These are phyloP conservation scores for Cucurbita moschata DNA, from an alignment of 306 rosid genomes.

Conservation along the genomic window DNA sequence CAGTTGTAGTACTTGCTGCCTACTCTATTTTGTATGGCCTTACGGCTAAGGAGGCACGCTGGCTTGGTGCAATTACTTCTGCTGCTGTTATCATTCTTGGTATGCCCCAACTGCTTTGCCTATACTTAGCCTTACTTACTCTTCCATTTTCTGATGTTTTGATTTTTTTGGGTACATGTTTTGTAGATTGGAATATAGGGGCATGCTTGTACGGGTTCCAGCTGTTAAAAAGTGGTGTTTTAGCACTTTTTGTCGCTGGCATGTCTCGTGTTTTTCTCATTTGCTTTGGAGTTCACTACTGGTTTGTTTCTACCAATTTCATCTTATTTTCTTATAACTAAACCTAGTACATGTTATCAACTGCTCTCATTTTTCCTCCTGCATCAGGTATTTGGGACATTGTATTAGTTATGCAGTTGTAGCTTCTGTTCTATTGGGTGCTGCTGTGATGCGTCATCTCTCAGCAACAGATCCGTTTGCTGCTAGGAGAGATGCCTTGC, in stretches of 20 bases:
- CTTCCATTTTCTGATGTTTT: neutral
- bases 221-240: constrained; percentile 81
- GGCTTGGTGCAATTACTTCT: constrained; percentile 96
- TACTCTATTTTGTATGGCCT: constrained; percentile 87
- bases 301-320: constrained; percentile 38
- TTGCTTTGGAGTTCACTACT: constrained; percentile 94
- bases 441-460: constrained; percentile 92
- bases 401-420: constrained; percentile 97
- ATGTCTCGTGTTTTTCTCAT: constrained; percentile 91
- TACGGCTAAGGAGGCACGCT: constrained; percentile 64
- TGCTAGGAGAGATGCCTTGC: constrained; percentile 98
- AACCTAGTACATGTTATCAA: constrained; percentile 7
- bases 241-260: constrained; percentile 87
- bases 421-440: constrained; percentile 85
- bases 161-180: constrained; percentile 7
- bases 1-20: constrained; percentile 69
- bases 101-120: constrained; percentile 15
- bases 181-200: constrained; percentile 96
- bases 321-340: neutral
- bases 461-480: constrained; percentile 80
- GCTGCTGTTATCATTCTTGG: constrained; percentile 96
- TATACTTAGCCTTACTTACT: constrained; percentile 11
- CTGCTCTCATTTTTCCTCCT: constrained; percentile 6
- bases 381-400: constrained; percentile 86
- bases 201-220: constrained; percentile 93